Conservation (phyloP, 2,329 filamentous ascomycete genomes). For the Berkeleyomyces rouxiae region DNA sequence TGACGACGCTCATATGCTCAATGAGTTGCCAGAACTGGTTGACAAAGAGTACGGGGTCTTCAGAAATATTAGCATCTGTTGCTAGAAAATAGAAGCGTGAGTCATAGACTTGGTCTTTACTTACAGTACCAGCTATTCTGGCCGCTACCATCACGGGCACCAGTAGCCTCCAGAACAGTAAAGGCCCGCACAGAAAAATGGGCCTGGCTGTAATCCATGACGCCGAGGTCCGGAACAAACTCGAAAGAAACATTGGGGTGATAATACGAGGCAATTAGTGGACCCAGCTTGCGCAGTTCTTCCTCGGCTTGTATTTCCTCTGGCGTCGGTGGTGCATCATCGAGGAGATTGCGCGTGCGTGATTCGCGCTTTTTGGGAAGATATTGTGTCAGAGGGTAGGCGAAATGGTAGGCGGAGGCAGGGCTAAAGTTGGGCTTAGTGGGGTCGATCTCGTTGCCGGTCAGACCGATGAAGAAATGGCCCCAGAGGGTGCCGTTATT, state of each 20-base stretch:
- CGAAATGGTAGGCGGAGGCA: constrained; percentile 64
- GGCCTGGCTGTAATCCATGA: constrained; percentile 47
- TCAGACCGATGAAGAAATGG: constrained; percentile 75
- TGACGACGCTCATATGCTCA: constrained; percentile 78
- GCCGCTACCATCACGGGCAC: constrained; percentile 66
- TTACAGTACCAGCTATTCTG: constrained; percentile 78
- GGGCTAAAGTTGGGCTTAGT: constrained; percentile 53
- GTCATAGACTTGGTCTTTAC: constrained; percentile 16
- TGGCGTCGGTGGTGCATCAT: constrained; percentile 25
- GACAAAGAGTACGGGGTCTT: constrained; percentile 65
- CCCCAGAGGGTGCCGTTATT: constrained; percentile 88
- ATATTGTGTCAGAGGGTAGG: constrained; percentile 74
- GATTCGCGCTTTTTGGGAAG: constrained; percentile 75
- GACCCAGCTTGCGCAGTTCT: constrained; percentile 41
- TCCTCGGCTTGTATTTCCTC: constrained; percentile 34
- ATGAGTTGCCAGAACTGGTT: constrained; percentile 97
- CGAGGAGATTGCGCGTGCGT: constrained; percentile 80
- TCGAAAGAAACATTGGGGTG: constrained; percentile 88
- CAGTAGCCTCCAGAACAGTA: constrained; percentile 61
- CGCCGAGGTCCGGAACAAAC: constrained; percentile 65
- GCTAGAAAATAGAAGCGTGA: too few species aligned
- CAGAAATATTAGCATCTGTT: constrained; percentile 14
- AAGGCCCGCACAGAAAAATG: constrained; percentile 63
- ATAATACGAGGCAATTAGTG: constrained; percentile 65
- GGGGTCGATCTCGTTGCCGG: constrained; percentile 63